These are phyloP conservation scores for Yamadazyma ubonensis DNA, from an alignment of 805 yeast species.

Conservation along the genomic window DNA sequence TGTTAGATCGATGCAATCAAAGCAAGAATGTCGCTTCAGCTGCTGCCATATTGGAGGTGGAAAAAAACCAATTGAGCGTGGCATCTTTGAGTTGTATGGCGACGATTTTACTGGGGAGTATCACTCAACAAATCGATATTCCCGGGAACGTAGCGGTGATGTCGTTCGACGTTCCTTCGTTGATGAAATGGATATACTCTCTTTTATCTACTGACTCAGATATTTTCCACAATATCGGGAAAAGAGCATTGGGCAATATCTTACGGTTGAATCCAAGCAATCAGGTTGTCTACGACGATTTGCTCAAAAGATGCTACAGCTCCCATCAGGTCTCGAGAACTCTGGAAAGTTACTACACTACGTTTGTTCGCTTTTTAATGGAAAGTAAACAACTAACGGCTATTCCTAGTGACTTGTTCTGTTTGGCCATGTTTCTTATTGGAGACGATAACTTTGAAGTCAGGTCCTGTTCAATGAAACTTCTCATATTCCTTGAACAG, in stretches of 20 bases:
- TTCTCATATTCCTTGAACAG: constrained; percentile 67
- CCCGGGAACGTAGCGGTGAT: constrained; percentile 51
- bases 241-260: constrained; percentile 67
- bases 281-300: constrained; percentile 52
- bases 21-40: constrained; percentile 48
- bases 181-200: constrained; percentile 80
- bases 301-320: constrained; percentile 69
- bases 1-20: constrained; percentile 46
- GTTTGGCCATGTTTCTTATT: constrained; percentile 73
- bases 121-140: constrained; percentile 48
- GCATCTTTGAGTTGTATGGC: constrained; percentile 86
- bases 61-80: constrained; percentile 63
- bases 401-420: constrained; percentile 62
- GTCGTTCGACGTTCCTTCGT: constrained; percentile 67
- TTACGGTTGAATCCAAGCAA: constrained; percentile 58
- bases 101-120: constrained; percentile 70
- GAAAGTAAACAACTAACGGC: constrained; percentile 48
- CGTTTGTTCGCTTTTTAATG: constrained; percentile 64
- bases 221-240: constrained; percentile 59
- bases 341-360: constrained; percentile 66
- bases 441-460: constrained; percentile 71
- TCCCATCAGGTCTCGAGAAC: constrained; percentile 50
- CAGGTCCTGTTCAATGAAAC: constrained; percentile 67
- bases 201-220: constrained; percentile 61
- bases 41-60: constrained; percentile 77